These are phyloP conservation scores for Phascolomyces articulosus DNA, from an alignment of 371 early-diverging fungal species.

Conservation along the genomic window DNA sequence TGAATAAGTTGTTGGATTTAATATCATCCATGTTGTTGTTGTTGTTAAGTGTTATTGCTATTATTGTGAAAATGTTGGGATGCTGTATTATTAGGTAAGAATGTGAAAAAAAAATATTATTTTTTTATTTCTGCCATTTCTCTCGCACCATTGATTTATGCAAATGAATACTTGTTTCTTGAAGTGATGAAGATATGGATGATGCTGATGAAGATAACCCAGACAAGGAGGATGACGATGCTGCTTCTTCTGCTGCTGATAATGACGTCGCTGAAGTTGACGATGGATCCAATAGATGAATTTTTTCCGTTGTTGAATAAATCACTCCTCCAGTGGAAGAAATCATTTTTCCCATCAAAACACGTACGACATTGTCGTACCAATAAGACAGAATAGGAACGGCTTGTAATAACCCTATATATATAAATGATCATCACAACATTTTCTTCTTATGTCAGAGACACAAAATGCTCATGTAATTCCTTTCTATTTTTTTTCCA, in stretches of 20 bases:
- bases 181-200: background rate
- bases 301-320: conserved; percentile 9
- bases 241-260: background rate
- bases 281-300: background rate
- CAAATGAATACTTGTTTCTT: background rate
- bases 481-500: too few species aligned
- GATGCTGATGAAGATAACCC: background rate
- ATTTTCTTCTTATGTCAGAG: too few species aligned
- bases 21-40: too few species aligned
- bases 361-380: conserved; percentile 16
- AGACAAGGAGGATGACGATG: background rate
- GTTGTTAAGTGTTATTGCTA: background rate
- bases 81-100: background rate
- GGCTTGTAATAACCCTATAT: conserved; percentile 11
- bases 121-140: background rate
- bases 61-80: background rate
- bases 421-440: background rate
- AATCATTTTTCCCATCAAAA: conserved; percentile 17
- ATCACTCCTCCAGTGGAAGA: conserved; percentile 13
- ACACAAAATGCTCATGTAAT: too few species aligned
- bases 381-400: conserved; percentile 16
- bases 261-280: background rate
- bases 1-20: too few species aligned
- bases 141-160: background rate
- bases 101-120: too few species aligned